phyloP scores from a whole-genome alignment of 2,329 filamentous ascomycete genomes.

The Aspergillus fumigatus region DNA sequence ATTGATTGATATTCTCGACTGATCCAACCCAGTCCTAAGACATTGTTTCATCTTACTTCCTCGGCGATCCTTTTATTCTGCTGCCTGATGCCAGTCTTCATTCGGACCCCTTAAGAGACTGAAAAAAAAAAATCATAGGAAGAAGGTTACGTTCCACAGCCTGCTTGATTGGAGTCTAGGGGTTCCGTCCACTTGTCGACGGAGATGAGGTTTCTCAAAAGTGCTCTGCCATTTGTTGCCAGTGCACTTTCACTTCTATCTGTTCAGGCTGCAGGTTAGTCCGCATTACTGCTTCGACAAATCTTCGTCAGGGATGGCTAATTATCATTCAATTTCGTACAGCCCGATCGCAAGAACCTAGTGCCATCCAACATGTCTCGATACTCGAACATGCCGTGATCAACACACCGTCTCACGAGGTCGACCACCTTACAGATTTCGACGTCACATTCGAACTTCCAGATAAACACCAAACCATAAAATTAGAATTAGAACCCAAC shows the following conservation, averaged over 20 bases:
- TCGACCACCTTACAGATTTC: constrained; percentile 77
- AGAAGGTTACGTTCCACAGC: background rate
- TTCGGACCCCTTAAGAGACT: constrained; percentile 1
- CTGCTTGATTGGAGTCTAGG: background rate
- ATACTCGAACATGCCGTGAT: constrained; percentile 71
- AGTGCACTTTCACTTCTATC: constrained; percentile 22
- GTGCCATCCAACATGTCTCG: constrained; percentile 70
- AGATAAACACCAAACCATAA: constrained; percentile 63
- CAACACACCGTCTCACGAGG: constrained; percentile 70
- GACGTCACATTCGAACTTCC: constrained; percentile 77
- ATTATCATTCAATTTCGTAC: constrained; percentile 8
- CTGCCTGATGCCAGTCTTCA: constrained; percentile 16
- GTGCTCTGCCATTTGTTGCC: constrained; percentile 23
- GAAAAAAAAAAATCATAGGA: background rate
- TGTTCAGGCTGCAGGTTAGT: constrained; percentile 12
- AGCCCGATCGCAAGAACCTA: constrained; percentile 70
- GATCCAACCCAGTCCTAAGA: constrained; percentile 2
- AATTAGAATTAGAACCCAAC: constrained; percentile 81
- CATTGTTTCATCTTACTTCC: background rate
- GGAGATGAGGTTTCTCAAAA: constrained; percentile 24
- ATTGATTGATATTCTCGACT: background rate
- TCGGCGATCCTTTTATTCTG: constrained; percentile 8
- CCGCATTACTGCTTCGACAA: background rate
- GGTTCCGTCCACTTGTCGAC: constrained; percentile 6
- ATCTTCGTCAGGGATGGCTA: background rate